Conservation (phyloP, 306 rosid species). For the Heteromeles arbutifolia region DNA sequence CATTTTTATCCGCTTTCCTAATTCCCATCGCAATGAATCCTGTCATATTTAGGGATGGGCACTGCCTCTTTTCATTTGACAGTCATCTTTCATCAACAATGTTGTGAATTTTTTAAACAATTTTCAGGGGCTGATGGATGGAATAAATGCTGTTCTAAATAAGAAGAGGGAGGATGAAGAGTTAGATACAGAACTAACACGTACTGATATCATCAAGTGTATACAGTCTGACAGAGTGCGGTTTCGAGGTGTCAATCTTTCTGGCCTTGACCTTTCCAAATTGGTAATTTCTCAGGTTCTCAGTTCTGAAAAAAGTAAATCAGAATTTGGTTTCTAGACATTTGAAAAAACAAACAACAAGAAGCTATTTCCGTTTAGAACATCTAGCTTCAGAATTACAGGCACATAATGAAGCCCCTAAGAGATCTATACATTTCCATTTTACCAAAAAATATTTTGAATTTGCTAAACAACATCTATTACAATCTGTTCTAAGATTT, state of each 20-base stretch:
- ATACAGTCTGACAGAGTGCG: conserved; percentile 80
- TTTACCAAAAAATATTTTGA: not conserved
- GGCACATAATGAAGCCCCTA: not conserved
- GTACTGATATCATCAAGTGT: conserved; percentile 86
- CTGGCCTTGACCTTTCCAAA: conserved; percentile 93
- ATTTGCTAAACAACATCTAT: not conserved
- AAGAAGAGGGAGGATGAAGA: conserved; percentile 63
- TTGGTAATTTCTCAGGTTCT: conserved; percentile 46
- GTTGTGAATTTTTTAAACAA: not conserved
- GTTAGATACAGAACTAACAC: conserved; percentile 60
- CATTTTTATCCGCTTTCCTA: not conserved
- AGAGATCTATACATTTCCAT: not conserved
- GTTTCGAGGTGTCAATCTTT: conserved; percentile 90
- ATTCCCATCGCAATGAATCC: not conserved
- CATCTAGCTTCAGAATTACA: not conserved
- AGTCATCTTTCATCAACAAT: not conserved
- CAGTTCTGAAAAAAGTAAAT: conserved; percentile 3
- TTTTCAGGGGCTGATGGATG: conserved; percentile 80
- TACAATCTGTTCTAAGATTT: not conserved
- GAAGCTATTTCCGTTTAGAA: not conserved
- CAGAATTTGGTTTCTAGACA: not conserved
- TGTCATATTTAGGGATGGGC: not conserved
- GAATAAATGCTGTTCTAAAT: conserved; percentile 38
- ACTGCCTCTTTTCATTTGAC: not conserved
- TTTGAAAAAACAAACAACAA: not conserved